Evolutionary conservation across 257 asterid species (phyloP).

Genomic region (Solanum peruvianum): DNA sequence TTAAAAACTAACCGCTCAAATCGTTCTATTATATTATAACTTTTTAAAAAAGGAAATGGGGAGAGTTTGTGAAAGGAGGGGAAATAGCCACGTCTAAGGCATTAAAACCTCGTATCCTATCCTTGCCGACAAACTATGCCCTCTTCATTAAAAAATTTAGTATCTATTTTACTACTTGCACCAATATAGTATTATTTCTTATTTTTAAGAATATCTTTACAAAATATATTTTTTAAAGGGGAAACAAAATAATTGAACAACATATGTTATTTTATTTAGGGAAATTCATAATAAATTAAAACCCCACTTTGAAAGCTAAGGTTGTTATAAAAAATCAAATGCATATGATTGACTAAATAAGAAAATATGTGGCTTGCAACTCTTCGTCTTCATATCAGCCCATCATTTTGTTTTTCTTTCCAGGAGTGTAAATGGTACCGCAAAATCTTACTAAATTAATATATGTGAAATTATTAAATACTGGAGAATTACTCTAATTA

Average conservation of each 20-base stretch:
- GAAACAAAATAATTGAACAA: background rate
- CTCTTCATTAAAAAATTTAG: background rate
- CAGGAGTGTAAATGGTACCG: too few species aligned
- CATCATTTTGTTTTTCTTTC: too few species aligned
- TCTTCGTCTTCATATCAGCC: background rate
- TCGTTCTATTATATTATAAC: too few species aligned
- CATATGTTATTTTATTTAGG: background rate
- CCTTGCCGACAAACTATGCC: constrained; percentile 51
- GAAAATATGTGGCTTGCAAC: background rate
- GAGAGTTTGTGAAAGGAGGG: background rate
- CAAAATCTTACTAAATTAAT: too few species aligned
- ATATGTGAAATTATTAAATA: too few species aligned
- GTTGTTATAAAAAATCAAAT: background rate
- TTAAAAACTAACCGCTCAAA: too few species aligned
- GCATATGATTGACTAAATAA: background rate
- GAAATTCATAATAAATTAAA: background rate
- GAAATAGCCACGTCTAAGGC: constrained; percentile 2
- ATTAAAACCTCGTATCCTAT: constrained; percentile 61
- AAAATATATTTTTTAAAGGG: background rate
- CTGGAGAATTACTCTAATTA: too few species aligned
- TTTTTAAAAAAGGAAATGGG: too few species aligned
- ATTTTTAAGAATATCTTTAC: background rate
- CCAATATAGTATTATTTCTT: background rate
- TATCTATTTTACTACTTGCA: background rate
- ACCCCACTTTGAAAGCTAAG: background rate